phyloP scores from a whole-genome alignment of 768 basidiomycete species.

The Amanita muscaria region DNA sequence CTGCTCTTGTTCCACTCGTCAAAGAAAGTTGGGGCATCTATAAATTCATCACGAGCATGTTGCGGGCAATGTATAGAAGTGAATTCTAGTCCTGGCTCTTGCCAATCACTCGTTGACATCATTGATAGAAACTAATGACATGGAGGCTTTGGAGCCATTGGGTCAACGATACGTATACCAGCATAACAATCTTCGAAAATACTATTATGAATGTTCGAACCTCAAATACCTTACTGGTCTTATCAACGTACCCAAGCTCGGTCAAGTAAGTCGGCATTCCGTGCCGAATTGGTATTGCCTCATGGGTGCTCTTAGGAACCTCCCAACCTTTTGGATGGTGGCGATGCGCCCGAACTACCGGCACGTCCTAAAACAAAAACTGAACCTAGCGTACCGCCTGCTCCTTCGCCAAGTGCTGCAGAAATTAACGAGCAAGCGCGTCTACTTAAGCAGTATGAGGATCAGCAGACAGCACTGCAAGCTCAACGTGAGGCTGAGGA shows the following conservation, averaged over 20 bases:
- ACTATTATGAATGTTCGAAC: slow-evolving; percentile 99
- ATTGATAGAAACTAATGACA: slow-evolving; percentile 71
- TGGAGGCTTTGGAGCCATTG: slow-evolving; percentile 84
- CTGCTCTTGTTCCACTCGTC: slow-evolving; percentile 89
- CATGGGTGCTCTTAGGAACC: slow-evolving; percentile 58
- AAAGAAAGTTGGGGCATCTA: slow-evolving; percentile 99
- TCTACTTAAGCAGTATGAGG: slow-evolving; percentile 94
- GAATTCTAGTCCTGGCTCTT: slow-evolving; percentile 15
- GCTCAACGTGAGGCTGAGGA: slow-evolving; percentile 80
- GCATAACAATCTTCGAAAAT: slow-evolving; percentile 89
- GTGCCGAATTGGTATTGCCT: slow-evolving; percentile 1
- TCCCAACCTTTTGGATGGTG: slow-evolving; percentile 84
- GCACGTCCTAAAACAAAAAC: slow-evolving; percentile 62
- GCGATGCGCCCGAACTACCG: slow-evolving; percentile 73
- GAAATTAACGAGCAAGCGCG: slow-evolving; percentile 86
- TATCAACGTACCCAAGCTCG: slow-evolving; percentile 97
- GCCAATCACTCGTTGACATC: slow-evolving; percentile 7
- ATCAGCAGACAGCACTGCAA: slow-evolving; percentile 84
- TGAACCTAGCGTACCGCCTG: slow-evolving; percentile 58
- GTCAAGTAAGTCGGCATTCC: slow-evolving; percentile 50
- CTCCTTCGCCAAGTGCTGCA: slow-evolving; percentile 60
- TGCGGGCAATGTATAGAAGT: slow-evolving; percentile 95
- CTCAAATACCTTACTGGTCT: slow-evolving; percentile 95
- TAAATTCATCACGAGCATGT: slow-evolving; percentile 97
- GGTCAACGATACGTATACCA: slow-evolving; percentile 83